These are phyloP conservation scores for Pseudogymnoascus sp. DNA, from an alignment of 2,329 filamentous ascomycete species.

Conservation along the genomic window DNA sequence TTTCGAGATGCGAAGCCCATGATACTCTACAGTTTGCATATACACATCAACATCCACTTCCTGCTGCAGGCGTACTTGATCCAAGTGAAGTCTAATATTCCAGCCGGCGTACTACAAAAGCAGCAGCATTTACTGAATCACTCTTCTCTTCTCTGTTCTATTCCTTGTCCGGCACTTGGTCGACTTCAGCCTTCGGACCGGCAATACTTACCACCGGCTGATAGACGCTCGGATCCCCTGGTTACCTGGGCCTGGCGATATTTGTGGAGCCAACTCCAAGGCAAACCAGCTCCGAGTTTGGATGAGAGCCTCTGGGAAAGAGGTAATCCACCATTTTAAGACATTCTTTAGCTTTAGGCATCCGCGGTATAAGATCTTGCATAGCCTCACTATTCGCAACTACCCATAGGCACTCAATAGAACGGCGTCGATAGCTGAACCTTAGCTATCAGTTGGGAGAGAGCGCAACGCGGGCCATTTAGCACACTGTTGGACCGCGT, in stretches of 20 bases:
- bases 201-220: not conserved
- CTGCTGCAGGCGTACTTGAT: not conserved
- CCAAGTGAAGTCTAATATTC: not conserved
- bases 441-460: slow-evolving; percentile 1
- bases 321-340: slow-evolving; percentile 4
- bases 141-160: not conserved
- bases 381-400: slow-evolving; percentile 2
- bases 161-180: not conserved
- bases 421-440: slow-evolving; percentile 4
- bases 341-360: slow-evolving; percentile 7
- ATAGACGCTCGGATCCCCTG: slow-evolving; percentile 7
- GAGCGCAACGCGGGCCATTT: not conserved
- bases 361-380: not conserved
- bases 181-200: not conserved
- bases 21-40: not conserved
- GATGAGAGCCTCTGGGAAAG: slow-evolving; percentile 6
- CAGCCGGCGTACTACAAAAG: not conserved
- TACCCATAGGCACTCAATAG: not conserved
- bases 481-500: not conserved
- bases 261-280: slow-evolving; percentile 7
- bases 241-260: slow-evolving; percentile 6
- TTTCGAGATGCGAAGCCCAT: not conserved
- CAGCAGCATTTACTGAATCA: not conserved
- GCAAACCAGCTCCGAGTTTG: not conserved
- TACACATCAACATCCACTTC: not conserved